Percentiles rank a stretch among this genome's conserved stretches.
These are phyloP conservation scores for Apium graveolens DNA, from an alignment of 129 eudicot species.

Conservation along the genomic window DNA sequence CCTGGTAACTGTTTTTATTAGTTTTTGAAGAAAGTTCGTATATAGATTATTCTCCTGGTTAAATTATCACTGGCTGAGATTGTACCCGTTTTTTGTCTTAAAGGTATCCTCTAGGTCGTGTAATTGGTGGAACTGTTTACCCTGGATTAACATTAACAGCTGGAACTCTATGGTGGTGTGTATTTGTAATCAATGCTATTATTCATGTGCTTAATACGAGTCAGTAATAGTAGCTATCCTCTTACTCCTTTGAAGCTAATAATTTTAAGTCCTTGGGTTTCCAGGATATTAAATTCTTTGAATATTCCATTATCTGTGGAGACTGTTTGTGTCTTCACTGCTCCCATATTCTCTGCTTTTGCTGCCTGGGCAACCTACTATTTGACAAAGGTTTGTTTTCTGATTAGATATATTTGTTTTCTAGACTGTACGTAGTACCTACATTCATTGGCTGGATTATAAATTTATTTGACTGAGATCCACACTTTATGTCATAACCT, in stretches of 20 bases:
- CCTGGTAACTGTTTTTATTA: constrained; percentile 51
- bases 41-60: neutral
- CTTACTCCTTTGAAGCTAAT: neutral
- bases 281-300: constrained; percentile 78
- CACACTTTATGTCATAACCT: constrained; percentile 15
- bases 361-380: constrained; percentile 98
- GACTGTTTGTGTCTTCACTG: constrained; percentile 97
- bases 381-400: constrained; percentile 66
- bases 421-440: neutral
- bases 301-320: constrained; percentile 97
- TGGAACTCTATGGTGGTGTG: constrained; percentile 86
- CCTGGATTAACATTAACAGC: constrained; percentile 96
- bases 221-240: neutral
- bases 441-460: neutral
- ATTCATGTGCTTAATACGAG: neutral
- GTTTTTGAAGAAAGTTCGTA: neutral
- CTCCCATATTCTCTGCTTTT: constrained; percentile 90
- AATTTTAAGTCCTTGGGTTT: constrained; percentile 16
- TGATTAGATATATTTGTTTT: constrained; percentile 13
- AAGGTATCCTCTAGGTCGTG: constrained; percentile 99
- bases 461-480: constrained; percentile 11
- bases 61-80: constrained; percentile 8
- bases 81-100: constrained; percentile 7
- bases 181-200: constrained; percentile 4
- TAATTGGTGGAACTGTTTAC: constrained; percentile 93